Conservation (phyloP, 202 grass and related monocot genomes). For the Panicum virgatum region DNA sequence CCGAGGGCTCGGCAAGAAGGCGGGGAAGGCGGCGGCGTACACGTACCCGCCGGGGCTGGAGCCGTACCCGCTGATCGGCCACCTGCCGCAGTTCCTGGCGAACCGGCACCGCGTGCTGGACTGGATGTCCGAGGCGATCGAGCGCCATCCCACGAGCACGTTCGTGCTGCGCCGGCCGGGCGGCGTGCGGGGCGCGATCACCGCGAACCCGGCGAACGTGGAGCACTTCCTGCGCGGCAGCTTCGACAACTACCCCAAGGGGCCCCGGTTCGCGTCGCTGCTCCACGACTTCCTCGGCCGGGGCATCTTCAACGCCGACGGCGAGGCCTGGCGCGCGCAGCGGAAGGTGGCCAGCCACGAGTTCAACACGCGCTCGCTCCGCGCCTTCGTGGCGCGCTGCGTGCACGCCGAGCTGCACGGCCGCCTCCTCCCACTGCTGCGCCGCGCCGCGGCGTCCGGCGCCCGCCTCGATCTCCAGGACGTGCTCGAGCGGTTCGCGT, state of each 20-base stretch:
- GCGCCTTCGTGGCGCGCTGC: conserved; percentile 60
- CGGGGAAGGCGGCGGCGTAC: background rate
- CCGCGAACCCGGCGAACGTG: conserved; percentile 68
- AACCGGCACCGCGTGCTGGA: conserved; percentile 66
- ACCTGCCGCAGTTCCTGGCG: conserved; percentile 58
- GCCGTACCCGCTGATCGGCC: conserved; percentile 62
- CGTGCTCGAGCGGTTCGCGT: conserved; percentile 68
- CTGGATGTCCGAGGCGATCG: conserved; percentile 57
- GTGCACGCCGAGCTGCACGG: conserved; percentile 64
- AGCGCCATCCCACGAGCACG: conserved; percentile 42
- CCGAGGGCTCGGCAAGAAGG: background rate
- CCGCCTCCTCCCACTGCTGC: conserved; percentile 59
- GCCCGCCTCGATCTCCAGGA: conserved; percentile 58
- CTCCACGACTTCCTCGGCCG: conserved; percentile 67
- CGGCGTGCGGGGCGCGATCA: conserved; percentile 55
- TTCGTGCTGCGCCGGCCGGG: conserved; percentile 51
- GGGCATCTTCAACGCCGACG: conserved; percentile 79
- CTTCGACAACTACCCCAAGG: conserved; percentile 77
- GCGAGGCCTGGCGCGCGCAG: conserved; percentile 61
- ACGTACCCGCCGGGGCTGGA: background rate
- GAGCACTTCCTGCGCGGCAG: conserved; percentile 58
- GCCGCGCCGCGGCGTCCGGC: conserved; percentile 12
- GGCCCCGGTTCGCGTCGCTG: conserved; percentile 28
- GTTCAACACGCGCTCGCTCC: conserved; percentile 80
- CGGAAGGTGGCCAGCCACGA: conserved; percentile 79